These are phyloP conservation scores for Fusarium cyanostomum DNA, from an alignment of 2,329 filamentous ascomycete species.

Conservation along the genomic window DNA sequence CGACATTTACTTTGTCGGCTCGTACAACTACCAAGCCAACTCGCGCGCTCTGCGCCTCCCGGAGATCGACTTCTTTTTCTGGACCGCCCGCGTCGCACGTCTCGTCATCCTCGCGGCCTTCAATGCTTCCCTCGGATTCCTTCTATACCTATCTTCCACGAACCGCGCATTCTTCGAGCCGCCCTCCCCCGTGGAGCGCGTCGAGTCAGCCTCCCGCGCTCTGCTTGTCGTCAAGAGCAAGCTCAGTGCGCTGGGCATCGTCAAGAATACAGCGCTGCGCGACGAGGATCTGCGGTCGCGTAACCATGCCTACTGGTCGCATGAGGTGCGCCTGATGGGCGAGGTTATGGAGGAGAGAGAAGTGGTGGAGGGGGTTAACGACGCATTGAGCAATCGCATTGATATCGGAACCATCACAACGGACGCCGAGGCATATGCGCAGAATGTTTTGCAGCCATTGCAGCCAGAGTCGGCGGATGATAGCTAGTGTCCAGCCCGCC, in stretches of 20 bases:
- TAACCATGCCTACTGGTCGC: slow-evolving; percentile 80
- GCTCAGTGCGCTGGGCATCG: slow-evolving; percentile 75
- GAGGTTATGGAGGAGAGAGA: slow-evolving; percentile 83
- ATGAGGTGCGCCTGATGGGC: slow-evolving; percentile 76
- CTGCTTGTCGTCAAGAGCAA: slow-evolving; percentile 71
- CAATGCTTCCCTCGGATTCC: slow-evolving; percentile 69
- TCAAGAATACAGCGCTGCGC: slow-evolving; percentile 81
- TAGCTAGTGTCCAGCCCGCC: slow-evolving; percentile 24
- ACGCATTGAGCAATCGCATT: slow-evolving; percentile 71
- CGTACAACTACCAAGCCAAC: slow-evolving; percentile 74
- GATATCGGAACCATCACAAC: slow-evolving; percentile 68
- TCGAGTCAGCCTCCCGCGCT: slow-evolving; percentile 66
- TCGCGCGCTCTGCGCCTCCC: slow-evolving; percentile 66
- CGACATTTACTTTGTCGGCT: slow-evolving; percentile 73
- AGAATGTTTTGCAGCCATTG: slow-evolving; percentile 52
- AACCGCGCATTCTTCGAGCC: slow-evolving; percentile 78
- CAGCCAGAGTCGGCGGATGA: slow-evolving; percentile 34
- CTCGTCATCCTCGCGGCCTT: slow-evolving; percentile 70
- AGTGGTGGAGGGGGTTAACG: slow-evolving; percentile 75
- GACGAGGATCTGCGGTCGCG: slow-evolving; percentile 75
- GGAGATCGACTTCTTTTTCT: slow-evolving; percentile 77
- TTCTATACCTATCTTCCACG: slow-evolving; percentile 81
- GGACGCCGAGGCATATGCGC: slow-evolving; percentile 71
- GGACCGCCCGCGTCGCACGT: slow-evolving; percentile 72
- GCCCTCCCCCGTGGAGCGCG: slow-evolving; percentile 69